Percentiles rank a stretch among this genome's conserved stretches.
Conservation (phyloP, 192 early-diverging fungal genomes). For the Gamsiella multidivaricata region DNA sequence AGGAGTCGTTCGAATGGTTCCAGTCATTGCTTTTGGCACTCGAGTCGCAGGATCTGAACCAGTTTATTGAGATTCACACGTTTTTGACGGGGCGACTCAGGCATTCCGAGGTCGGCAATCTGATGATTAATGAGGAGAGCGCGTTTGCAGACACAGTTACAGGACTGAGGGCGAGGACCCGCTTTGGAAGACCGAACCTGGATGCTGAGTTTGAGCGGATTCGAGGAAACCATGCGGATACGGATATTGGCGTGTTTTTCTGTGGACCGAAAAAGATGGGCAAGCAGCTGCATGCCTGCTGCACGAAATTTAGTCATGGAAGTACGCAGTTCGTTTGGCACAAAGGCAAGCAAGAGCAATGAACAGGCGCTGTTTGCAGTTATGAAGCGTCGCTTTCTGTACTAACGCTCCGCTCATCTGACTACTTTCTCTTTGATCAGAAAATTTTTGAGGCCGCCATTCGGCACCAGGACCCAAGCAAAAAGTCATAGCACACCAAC, state of each 20-base stretch:
- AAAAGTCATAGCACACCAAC: too few relatives aligned
- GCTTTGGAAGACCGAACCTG: constrained; percentile 60
- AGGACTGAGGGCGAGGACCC: constrained; percentile 53
- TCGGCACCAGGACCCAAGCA: too few relatives aligned
- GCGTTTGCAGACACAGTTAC: constrained; percentile 59
- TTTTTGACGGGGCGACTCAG: constrained; percentile 76
- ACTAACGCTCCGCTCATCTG: too few relatives aligned
- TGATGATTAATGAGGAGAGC: constrained; percentile 63
- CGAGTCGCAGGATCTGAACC: constrained; percentile 66
- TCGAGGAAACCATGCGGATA: constrained; percentile 54
- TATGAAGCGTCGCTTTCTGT: too few relatives aligned
- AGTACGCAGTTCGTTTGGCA: constrained; percentile 39
- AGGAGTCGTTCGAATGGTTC: constrained; percentile 82
- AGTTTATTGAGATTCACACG: constrained; percentile 73
- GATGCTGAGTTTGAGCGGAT: constrained; percentile 59
- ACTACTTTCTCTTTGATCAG: constrained; percentile 4
- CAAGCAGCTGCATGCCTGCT: constrained; percentile 48
- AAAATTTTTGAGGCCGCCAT: constrained; percentile 48
- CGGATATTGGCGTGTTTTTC: constrained; percentile 81
- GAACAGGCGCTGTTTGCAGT: too few relatives aligned
- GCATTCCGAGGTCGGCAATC: constrained; percentile 69
- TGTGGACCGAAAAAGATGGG: constrained; percentile 77
- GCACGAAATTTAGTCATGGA: constrained; percentile 45
- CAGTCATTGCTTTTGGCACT: constrained; percentile 76
- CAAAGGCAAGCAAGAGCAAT: constrained; percentile 29